Evolutionary conservation across 306 rosid species (phyloP), one percentile per base, ranked within the genome.

Genomic region (Vigna reflexopilosa): DNA sequence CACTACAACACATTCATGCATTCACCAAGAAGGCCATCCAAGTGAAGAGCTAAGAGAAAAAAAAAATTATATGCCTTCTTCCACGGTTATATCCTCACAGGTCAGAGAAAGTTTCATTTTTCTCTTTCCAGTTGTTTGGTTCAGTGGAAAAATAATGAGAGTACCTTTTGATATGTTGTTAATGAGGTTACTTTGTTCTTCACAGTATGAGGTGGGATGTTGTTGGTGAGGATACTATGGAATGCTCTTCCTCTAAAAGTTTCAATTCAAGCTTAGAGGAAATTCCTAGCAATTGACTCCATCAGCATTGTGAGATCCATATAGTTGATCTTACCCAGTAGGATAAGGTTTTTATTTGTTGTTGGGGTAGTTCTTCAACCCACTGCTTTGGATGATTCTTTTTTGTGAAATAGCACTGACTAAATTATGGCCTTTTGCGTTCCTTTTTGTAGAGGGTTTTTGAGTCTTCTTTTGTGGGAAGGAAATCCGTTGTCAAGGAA

Each of bases 381-480:
- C n/a, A 22, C 32, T 22, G 14, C 24, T 30, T 77, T 54, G 67
- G 20, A 77, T 9, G 49, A 9, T 26, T 58, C 11, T 58, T 58
- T 58, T 11, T 58, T 24, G 13, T 56, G 62, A 11, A 58, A 16
- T 58, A 5, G 3, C n/a, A 58, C 7, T 56, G 62, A 56, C 15
- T 20, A 30, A 56, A 8, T 54, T 56, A 30, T 76, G 70, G 59
- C 47, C 58, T 58, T 68, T 64, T 64, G 28, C 52, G 22, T 71
- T 80, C 30, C 58, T 26, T 73, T 67, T 47, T 68, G 17, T 71
- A 94, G 97, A 92, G 95, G 79, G 91, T 92, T 80, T 94, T 90
- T 56, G 97, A 94, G 86, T 85, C 93, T 69, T 52, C 76, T 75
- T 90, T 94, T 67, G 92, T 83, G 69, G 98, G 98, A 84, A 92